Evolutionary conservation across 768 basidiomycete genomes (phyloP).

Genomic region (Hemileccinum impolitum): DNA sequence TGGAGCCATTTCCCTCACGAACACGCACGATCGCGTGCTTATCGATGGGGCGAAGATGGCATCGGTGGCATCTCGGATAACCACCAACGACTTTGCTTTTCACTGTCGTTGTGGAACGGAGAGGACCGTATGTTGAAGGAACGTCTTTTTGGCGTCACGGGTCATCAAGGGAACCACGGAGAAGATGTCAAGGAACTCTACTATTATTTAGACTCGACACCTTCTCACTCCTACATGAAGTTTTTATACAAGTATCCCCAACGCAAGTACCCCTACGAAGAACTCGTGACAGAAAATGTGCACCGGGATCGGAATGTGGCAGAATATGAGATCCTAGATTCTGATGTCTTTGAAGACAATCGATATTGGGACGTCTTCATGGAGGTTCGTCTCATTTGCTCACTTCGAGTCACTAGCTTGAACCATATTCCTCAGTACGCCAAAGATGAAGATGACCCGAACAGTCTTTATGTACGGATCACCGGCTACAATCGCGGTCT

Average conservation of each 20-base stretch:
- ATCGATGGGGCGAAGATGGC: conserved; percentile 99
- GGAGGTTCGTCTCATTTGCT: conserved; percentile 57
- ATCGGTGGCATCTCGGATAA: conserved; percentile 97
- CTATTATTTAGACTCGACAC: conserved; percentile 97
- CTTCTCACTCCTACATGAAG: conserved; percentile 99
- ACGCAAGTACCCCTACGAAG: conserved; percentile 86
- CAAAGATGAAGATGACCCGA: conserved; percentile 90
- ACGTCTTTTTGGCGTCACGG: conserved; percentile 92
- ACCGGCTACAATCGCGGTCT: conserved; percentile 97
- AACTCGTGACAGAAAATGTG: conserved; percentile 82
- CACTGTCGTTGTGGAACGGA: conserved; percentile 91
- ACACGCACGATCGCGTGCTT: conserved; percentile 89
- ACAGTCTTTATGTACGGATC: conserved; percentile 88
- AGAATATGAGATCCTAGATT: conserved; percentile 94
- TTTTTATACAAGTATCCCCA: conserved; percentile 99
- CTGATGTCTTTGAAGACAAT: conserved; percentile 87
- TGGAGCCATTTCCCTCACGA: conserved; percentile 96
- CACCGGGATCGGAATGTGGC: conserved; percentile 79
- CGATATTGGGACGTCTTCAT: conserved; percentile 99
- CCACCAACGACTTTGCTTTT: conserved; percentile 90
- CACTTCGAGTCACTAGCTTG: conserved; percentile 3
- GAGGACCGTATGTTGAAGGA: conserved; percentile 95
- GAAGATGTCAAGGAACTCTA: conserved; percentile 99
- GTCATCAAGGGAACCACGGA: conserved; percentile 97
- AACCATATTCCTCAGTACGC: conserved; percentile 65